Percentiles rank a stretch among this genome's conserved stretches.
Conservation (phyloP, 75 land plant genomes). For the Selaginella tamariscina region DNA sequence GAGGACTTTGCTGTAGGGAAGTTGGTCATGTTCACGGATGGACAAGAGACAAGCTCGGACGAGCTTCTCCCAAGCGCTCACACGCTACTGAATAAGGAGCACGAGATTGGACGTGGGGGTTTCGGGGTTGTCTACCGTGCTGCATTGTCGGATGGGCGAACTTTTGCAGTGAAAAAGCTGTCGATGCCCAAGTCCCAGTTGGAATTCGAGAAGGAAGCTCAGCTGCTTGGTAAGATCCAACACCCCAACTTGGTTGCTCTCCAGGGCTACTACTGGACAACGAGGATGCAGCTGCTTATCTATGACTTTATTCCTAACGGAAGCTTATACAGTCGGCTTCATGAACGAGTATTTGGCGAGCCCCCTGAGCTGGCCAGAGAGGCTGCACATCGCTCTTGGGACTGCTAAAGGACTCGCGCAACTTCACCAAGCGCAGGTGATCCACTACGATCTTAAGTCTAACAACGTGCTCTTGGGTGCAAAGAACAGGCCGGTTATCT, state of each 20-base stretch:
- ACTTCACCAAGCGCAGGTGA: slow-evolving; percentile 67
- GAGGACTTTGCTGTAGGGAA: slow-evolving; percentile 54
- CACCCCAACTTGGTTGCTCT: slow-evolving; percentile 65
- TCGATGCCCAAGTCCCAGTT: slow-evolving; percentile 51
- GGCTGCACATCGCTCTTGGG: slow-evolving; percentile 66
- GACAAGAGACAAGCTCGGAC: slow-evolving; percentile 30
- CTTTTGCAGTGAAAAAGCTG: slow-evolving; percentile 71
- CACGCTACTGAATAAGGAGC: slow-evolving; percentile 54
- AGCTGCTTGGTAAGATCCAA: slow-evolving; percentile 53
- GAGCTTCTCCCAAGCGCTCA: slow-evolving; percentile 37
- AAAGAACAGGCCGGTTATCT: slow-evolving; percentile 45
- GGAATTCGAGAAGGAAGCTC: slow-evolving; percentile 80
- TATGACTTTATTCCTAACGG: slow-evolving; percentile 68
- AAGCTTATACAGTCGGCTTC: slow-evolving; percentile 56
- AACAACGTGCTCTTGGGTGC: slow-evolving; percentile 72
- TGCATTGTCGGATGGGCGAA: slow-evolving; percentile 42
- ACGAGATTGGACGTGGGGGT: slow-evolving; percentile 74
- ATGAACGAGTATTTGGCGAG: slow-evolving; percentile 24
- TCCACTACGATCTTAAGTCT: slow-evolving; percentile 77
- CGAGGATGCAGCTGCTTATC: slow-evolving; percentile 65
- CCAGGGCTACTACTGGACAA: slow-evolving; percentile 93
- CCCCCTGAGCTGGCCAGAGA: slow-evolving; percentile 52
- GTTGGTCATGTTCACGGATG: slow-evolving; percentile 48
- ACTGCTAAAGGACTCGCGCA: slow-evolving; percentile 80
- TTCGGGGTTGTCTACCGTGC: slow-evolving; percentile 77